Evolutionary conservation across 169 alveolate species (phyloP), one percentile per base, ranked within the genome.

Genomic region (Toxoplasma gondii): DNA sequence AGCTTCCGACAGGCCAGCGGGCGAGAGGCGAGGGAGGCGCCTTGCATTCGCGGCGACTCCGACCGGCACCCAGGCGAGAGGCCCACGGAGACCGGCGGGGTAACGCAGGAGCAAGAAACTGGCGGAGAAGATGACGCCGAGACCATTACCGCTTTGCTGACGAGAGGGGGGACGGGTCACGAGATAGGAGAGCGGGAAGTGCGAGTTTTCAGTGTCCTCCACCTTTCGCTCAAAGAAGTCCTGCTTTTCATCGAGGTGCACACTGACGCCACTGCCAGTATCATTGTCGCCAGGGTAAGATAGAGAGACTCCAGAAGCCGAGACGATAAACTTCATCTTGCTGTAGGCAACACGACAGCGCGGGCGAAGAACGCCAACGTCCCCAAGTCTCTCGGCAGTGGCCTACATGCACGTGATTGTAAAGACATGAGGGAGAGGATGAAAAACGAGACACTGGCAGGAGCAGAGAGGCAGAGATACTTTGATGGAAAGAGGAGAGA

Each of bases 241-340:
- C 88, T 92, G 54, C 88, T 92, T 1, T 92, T 92, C 64, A 54
- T 92, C 43, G 95, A 92, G 38, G 88, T 92, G 31, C 95, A 92
- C 44, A 92, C 95, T 9, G 90, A 82, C 90, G 90, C 95, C 36
- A 31, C 84, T 17, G 92, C 88, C 19, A 38, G 88, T 39, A 81
- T 88, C 34, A 74, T 92, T 43, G 88, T 90, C 54, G 87, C 95
- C 29, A 74, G 82, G 88, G 95, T 84, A 49, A 74, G 94, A 38
- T 34, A 49, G 58, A 49, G 58, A 49, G 49, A 74, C 44, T 38
- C 86, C 49, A 74, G 12, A 74, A 38, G 45, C 44, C 86, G 45
- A 64, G 74, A 4, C 7, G 74, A 49, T 7, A 49, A 12, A 49
- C 4, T 7, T 12, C 58, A 49, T 49, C 58, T 4, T 12, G 58